These are phyloP conservation scores for Rubus idaeus DNA, from an alignment of 306 rosid species.

Conservation along the genomic window DNA sequence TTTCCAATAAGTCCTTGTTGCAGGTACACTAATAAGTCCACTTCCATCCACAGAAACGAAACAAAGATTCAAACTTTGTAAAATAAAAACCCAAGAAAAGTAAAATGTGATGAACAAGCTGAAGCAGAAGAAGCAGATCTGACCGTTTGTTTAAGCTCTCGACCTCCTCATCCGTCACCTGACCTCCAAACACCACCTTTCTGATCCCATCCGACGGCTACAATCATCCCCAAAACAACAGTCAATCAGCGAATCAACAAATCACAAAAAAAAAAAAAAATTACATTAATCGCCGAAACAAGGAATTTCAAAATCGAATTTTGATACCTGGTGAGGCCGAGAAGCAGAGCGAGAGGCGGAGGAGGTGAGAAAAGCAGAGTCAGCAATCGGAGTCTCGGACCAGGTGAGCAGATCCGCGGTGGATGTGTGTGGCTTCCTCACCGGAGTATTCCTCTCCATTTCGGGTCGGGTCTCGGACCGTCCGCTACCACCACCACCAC, in stretches of 20 bases:
- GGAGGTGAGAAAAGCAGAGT: conserved; percentile 62
- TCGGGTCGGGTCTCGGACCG: background rate
- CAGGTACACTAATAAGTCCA: conserved; percentile 12
- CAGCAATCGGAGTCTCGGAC: conserved; percentile 69
- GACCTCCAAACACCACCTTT: conserved; percentile 96
- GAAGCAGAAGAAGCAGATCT: conserved; percentile 52
- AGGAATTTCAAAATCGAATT: background rate
- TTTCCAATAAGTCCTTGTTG: background rate
- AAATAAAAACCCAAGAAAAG: background rate
- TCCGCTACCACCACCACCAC: background rate
- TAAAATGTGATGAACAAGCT: background rate
- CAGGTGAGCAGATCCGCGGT: conserved; percentile 99
- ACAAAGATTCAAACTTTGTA: background rate
- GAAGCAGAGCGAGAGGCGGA: conserved; percentile 54
- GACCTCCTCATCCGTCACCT: conserved; percentile 93
- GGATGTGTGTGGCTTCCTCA: conserved; percentile 89
- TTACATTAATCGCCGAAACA: too few species aligned
- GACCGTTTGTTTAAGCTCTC: conserved; percentile 93
- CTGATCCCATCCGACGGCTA: conserved; percentile 99
- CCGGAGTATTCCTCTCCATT: conserved; percentile 69
- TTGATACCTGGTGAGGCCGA: conserved; percentile 79
- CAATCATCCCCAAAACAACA: conserved; percentile 10
- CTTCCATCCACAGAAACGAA: background rate
- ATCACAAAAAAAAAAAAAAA: background rate
- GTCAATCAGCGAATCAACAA: background rate